A percentile compares a stretch with the other conserved stretches of the same genome.
These are phyloP conservation scores for Penicillium dipodomyicola DNA, from an alignment of 495 filamentous ascomycete species.

Conservation along the genomic window DNA sequence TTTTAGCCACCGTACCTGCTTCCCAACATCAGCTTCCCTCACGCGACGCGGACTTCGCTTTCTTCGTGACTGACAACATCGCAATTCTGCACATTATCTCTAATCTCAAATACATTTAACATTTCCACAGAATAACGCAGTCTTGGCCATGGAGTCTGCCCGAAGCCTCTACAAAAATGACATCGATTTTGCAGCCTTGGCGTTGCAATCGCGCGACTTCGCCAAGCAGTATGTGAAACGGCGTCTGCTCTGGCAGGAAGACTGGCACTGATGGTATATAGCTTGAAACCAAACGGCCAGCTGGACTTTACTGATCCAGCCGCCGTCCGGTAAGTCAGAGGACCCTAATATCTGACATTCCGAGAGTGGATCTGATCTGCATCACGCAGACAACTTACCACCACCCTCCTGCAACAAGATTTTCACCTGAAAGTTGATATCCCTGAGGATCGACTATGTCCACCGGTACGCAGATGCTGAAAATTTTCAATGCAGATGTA, in stretches of 20 bases:
- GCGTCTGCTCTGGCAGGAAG: neutral
- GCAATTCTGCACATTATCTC: neutral
- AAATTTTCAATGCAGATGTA: neutral
- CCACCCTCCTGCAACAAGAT: slow-evolving; percentile 69
- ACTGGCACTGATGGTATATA: slow-evolving; percentile 21
- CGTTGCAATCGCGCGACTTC: slow-evolving; percentile 56
- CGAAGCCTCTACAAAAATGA: slow-evolving; percentile 57
- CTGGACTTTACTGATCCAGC: slow-evolving; percentile 81
- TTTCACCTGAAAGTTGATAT: slow-evolving; percentile 71
- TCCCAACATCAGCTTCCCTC: neutral
- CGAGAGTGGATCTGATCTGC: slow-evolving; percentile 6
- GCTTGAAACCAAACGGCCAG: slow-evolving; percentile 59
- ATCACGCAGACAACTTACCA: slow-evolving; percentile 66
- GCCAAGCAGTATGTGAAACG: slow-evolving; percentile 48
- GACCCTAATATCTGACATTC: neutral
- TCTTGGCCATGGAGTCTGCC: slow-evolving; percentile 30
- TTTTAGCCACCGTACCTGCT: neutral
- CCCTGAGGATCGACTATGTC: slow-evolving; percentile 78
- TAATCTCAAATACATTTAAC: neutral
- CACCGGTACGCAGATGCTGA: slow-evolving; percentile 58
- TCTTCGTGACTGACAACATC: neutral
- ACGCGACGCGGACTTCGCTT: neutral
- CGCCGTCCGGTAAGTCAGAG: slow-evolving; percentile 58
- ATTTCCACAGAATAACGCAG: neutral
- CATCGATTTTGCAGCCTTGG: slow-evolving; percentile 60